Percentiles rank a stretch among this genome's conserved stretches.
These are phyloP conservation scores for Mediolabrus comicus DNA, from an alignment of 108 stramenopile genomes.

Conservation along the genomic window DNA sequence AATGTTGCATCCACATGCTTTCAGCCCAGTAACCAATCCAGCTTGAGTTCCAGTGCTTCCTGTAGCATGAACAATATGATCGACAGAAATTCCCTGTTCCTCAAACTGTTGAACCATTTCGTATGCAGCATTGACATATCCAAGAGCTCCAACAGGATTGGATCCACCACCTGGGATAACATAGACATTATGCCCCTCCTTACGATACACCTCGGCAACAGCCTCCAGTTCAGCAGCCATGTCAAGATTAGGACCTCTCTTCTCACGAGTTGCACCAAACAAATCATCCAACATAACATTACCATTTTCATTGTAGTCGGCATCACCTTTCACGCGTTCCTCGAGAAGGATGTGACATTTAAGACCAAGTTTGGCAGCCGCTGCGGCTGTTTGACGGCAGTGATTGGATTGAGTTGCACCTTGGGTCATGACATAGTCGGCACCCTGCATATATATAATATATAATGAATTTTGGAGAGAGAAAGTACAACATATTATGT, in stretches of 20 bases:
- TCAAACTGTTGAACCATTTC: constrained; percentile 13
- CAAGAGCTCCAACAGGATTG: constrained; percentile 25
- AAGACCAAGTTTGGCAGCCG: constrained; percentile 28
- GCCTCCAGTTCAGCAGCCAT: constrained; percentile 21
- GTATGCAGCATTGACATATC: constrained; percentile 16
- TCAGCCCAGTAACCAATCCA: constrained; percentile 29
- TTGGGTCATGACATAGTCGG: constrained; percentile 35
- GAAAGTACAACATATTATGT: too few species aligned
- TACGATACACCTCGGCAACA: constrained; percentile 19
- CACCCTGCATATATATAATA: too few species aligned
- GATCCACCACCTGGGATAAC: constrained; percentile 34
- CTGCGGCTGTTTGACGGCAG: constrained; percentile 35
- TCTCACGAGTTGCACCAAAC: constrained; percentile 30
- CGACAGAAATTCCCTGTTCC: background rate
- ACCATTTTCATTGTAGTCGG: constrained; percentile 23
- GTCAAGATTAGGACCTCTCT: constrained; percentile 8
- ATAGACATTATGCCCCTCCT: constrained; percentile 34
- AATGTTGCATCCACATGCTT: constrained; percentile 2
- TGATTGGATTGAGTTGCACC: constrained; percentile 50
- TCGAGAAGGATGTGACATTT: constrained; percentile 40
- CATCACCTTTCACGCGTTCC: constrained; percentile 33
- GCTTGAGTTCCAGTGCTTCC: constrained; percentile 39
- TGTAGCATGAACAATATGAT: constrained; percentile 18
- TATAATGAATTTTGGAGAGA: too few species aligned
- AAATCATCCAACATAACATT: constrained; percentile 34